These are phyloP conservation scores for Eucalyptus pauciflora DNA, from an alignment of 345 rosid genomes.

Conservation along the genomic window DNA sequence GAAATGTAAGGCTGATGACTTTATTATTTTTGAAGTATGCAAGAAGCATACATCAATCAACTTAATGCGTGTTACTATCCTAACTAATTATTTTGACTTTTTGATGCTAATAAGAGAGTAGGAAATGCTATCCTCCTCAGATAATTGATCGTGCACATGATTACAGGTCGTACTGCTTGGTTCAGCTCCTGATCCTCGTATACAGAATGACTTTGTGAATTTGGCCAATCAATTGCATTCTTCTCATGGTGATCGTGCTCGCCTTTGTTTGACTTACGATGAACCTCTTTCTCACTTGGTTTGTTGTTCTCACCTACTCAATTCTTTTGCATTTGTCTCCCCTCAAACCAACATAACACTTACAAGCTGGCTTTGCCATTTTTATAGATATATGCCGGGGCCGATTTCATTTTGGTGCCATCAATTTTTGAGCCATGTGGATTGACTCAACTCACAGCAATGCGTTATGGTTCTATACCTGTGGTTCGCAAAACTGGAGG, in stretches of 20 bases:
- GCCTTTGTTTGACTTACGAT: constrained; percentile 80
- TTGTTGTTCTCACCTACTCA: background rate
- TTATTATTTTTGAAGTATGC: background rate
- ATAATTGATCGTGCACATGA: background rate
- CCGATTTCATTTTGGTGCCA: constrained; percentile 88
- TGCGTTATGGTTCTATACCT: constrained; percentile 93
- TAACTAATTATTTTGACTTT: background rate
- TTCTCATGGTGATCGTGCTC: constrained; percentile 49
- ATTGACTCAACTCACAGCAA: constrained; percentile 79
- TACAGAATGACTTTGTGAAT: constrained; percentile 82
- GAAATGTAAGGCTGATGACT: background rate
- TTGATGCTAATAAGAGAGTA: background rate
- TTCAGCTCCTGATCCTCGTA: constrained; percentile 94
- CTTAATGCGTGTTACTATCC: background rate
- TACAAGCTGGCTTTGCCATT: background rate
- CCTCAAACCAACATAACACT: background rate
- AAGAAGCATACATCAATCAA: background rate
- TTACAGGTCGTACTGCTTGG: constrained; percentile 84
- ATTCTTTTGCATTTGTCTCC: background rate
- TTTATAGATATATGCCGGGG: constrained; percentile 77
- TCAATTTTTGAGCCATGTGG: constrained; percentile 98
- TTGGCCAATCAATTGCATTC: constrained; percentile 74
- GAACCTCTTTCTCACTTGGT: constrained; percentile 99
- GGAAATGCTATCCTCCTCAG: background rate
- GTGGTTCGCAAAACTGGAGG: constrained; percentile 96